Evolutionary conservation across 2,329 filamentous ascomycete species (phyloP), one percentile per base, ranked within the genome.

Genomic region (Pseudogymnoascus sp.): DNA sequence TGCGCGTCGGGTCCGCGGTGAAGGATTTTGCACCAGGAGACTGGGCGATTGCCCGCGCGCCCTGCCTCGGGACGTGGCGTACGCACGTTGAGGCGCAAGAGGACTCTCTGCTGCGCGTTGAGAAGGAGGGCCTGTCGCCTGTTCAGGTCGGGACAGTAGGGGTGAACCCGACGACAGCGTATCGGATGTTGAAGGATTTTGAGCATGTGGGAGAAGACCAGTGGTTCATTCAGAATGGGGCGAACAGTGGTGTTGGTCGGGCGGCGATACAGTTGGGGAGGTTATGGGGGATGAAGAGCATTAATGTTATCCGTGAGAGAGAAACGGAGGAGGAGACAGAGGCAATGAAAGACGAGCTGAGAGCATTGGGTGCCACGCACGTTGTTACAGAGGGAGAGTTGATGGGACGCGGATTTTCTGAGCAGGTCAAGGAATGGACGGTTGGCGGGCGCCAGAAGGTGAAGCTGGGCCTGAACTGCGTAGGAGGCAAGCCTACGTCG

Each of bases 181-280:
- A 96, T 76, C 85, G 92, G 60, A 95, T 99, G 86, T 81, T 99
- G 62, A 85, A 86, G 61, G 89, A 93, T 72, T 97, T 93, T 70
- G 85, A 76, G 4, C 71, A 78, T 3, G 74, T 87, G 70, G 71
- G 81, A 61, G 83, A 85, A n/a, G 89, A 92, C 60, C 88, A 95
- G 61, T 99, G 93, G 92, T 90, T 97, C 71, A 86, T 99, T 54
- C 94, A 99, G 76, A 99, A 99, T 73, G 94, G 93, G 6, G 94
- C 93, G 38, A 99, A 99, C 75, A 91, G 86, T 41, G 94, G 92
- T 9, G 94, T 99, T 14, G 94, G 94, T 1, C 81, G 94, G 38
- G 89, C 92, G 2, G 93, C 91, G 9, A 94, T 97, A 66, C 94
- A 99, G 76, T 79, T 99, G 1, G 93, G 84, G 1, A 81, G 78